phyloP scores from a whole-genome alignment of 805 yeast genomes.

The Candida dajiaensis region DNA sequence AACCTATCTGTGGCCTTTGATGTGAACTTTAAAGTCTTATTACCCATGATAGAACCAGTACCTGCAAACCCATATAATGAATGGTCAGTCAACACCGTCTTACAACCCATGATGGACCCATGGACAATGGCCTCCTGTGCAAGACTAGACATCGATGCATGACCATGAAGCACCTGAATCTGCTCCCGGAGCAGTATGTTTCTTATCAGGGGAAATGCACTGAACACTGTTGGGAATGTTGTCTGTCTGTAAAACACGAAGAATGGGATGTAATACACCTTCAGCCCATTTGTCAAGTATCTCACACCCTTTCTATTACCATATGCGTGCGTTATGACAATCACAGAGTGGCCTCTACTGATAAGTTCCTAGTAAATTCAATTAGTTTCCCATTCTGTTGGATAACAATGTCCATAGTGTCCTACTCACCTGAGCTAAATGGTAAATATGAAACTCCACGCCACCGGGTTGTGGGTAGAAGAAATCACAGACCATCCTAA shows the following conservation, averaged over 20 bases:
- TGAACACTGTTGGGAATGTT: conserved; percentile 84
- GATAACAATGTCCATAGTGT: background rate
- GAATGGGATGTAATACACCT: conserved; percentile 87
- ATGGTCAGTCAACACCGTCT: conserved; percentile 92
- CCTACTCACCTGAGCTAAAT: conserved; percentile 44
- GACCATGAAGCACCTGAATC: conserved; percentile 91
- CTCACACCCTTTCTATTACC: conserved; percentile 79
- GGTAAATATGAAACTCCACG: conserved; percentile 91
- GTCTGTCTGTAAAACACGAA: conserved; percentile 76
- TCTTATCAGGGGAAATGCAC: conserved; percentile 78
- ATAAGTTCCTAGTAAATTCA: conserved; percentile 56
- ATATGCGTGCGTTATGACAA: conserved; percentile 85
- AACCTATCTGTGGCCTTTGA: conserved; percentile 84
- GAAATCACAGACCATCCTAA: conserved; percentile 83
- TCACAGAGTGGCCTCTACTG: conserved; percentile 75
- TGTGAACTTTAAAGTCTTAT: conserved; percentile 79
- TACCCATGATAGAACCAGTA: conserved; percentile 76
- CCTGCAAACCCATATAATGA: conserved; percentile 92
- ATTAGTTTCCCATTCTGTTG: background rate
- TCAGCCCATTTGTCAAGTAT: conserved; percentile 80
- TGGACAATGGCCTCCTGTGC: conserved; percentile 92
- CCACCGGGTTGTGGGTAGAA: conserved; percentile 99
- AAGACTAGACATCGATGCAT: conserved; percentile 80
- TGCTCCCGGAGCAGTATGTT: conserved; percentile 80
- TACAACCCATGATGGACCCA: conserved; percentile 86